Base-by-base conservation (phyloP, 73 alveolate species). In the Uronychia setigera region DNA sequence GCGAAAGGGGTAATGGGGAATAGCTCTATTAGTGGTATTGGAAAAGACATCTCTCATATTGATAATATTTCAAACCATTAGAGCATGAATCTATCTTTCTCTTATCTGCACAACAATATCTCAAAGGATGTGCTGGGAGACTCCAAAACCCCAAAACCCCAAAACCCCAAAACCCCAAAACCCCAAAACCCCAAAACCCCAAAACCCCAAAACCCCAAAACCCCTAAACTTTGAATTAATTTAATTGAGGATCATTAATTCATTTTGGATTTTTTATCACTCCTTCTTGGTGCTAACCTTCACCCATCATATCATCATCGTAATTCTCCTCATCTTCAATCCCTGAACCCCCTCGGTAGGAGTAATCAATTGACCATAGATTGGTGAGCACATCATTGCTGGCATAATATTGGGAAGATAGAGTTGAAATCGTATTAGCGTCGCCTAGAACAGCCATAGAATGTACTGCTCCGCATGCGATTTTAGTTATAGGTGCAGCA, bases 381-480 rank as follows among this genome's bases (percentile, higher is more conserved):
- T 87, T 80, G 35, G 35, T 35, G n/a, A 80, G 80, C 0, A 30
- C 13, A 14, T 87, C 93, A 29, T 60, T 87, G 46, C 77, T 35
- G 27, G 60, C 74, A 60, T 80, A 87, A 60, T 33, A 87, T 11
- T 87, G 67, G 29, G 87, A 31, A 0, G 93, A 87, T 28, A 27
- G 77, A 9, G 89, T 87, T 59, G 84, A 31, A 27, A 87, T 58
- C 30, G 77, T 26, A 27, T 30, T 59, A 19, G 95, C 57, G 46
- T 91, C 93, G 14, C 96, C 96, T n/a, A 91, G 31, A 29, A 89
- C 82, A 0, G 95, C 95, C 87, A 94, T 33, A 87, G 98, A 89
- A 88, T 96, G 99, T 86, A 90, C 93, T 13, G 98, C 95, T 60
- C 99, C 99, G 84, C 99, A 97, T 30, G 97, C 95, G 33, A 97